Percentiles rank a stretch among this genome's conserved stretches.
Evolutionary conservation across 371 early-diverging fungal species (phyloP).

Genomic region (Mucor saturninus): DNA sequence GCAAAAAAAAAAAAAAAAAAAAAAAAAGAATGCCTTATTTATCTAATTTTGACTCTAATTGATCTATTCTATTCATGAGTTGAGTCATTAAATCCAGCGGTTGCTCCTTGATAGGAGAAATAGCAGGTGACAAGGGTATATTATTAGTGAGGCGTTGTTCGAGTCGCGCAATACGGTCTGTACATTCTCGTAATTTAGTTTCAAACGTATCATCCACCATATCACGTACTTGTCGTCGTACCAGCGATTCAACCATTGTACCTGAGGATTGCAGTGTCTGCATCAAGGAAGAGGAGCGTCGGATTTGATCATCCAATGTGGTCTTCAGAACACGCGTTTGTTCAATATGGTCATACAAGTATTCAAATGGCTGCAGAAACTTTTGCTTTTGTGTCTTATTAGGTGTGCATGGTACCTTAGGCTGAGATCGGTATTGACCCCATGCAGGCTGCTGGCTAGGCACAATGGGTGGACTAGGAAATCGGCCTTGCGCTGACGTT

Average conservation of each 20-base stretch:
- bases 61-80: slow-evolving; percentile 41
- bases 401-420: slow-evolving; percentile 7
- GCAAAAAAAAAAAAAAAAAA: neutral
- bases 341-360: slow-evolving; percentile 62
- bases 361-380: slow-evolving; percentile 62
- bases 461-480: slow-evolving; percentile 53
- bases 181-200: slow-evolving; percentile 25
- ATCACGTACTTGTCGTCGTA: slow-evolving; percentile 63
- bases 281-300: slow-evolving; percentile 71
- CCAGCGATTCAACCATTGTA: slow-evolving; percentile 75
- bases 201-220: slow-evolving; percentile 32
- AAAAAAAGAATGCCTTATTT: slow-evolving; percentile 1
- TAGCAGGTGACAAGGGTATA: slow-evolving; percentile 21
- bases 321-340: slow-evolving; percentile 57
- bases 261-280: slow-evolving; percentile 74
- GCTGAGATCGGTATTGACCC: slow-evolving; percentile 20
- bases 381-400: slow-evolving; percentile 41
- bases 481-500: slow-evolving; percentile 24
- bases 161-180: slow-evolving; percentile 28
- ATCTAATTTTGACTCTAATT: slow-evolving; percentile 39
- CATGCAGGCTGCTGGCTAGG: slow-evolving; percentile 51
- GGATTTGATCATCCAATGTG: slow-evolving; percentile 77
- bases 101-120: slow-evolving; percentile 18
- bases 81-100: slow-evolving; percentile 26
- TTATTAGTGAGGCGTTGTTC: slow-evolving; percentile 24